Conservation (phyloP, 1,284 basidiomycete genomes). For the Pascua guehoae region DNA sequence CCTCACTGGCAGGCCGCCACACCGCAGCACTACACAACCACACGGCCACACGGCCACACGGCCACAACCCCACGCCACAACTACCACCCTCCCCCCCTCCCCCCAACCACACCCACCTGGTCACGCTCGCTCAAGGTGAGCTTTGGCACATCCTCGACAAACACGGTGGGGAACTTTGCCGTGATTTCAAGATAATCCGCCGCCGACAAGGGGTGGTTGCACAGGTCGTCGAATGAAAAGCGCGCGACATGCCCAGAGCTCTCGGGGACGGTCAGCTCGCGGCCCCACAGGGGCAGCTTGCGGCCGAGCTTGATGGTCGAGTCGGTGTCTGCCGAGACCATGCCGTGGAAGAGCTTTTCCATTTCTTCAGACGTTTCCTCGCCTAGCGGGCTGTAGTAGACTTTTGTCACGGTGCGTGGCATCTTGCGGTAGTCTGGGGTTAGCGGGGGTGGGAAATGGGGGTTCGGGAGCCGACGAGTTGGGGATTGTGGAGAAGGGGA, state of each 20-base stretch:
- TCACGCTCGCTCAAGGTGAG: conserved; percentile 87
- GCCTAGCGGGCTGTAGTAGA: conserved; percentile 80
- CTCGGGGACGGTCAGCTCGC: conserved; percentile 72
- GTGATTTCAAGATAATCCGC: conserved; percentile 96
- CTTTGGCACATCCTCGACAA: conserved; percentile 81
- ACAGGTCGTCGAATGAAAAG: conserved; percentile 84
- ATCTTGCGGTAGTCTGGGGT: conserved; percentile 80
- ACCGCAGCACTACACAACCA: too few relatives aligned
- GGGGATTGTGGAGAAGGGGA: too few relatives aligned
- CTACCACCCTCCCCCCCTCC: too few relatives aligned
- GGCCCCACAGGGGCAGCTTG: conserved; percentile 80
- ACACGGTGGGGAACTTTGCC: conserved; percentile 78
- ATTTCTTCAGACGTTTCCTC: conserved; percentile 60
- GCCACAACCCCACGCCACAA: conserved; percentile 49
- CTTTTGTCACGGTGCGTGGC: conserved; percentile 81
- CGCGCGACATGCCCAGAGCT: conserved; percentile 74
- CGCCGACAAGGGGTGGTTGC: conserved; percentile 83
- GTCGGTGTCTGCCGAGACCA: conserved; percentile 55
- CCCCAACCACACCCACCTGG: conserved; percentile 50
- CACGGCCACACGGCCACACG: too few relatives aligned
- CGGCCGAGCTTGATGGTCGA: conserved; percentile 60
- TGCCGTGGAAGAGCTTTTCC: conserved; percentile 72
- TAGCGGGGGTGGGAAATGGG: background rate
- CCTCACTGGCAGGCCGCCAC: conserved; percentile 15
- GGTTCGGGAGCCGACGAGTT: too few relatives aligned